Base-by-base conservation (phyloP, 169 alveolate species). In the Besnoitia besnoiti region DNA sequence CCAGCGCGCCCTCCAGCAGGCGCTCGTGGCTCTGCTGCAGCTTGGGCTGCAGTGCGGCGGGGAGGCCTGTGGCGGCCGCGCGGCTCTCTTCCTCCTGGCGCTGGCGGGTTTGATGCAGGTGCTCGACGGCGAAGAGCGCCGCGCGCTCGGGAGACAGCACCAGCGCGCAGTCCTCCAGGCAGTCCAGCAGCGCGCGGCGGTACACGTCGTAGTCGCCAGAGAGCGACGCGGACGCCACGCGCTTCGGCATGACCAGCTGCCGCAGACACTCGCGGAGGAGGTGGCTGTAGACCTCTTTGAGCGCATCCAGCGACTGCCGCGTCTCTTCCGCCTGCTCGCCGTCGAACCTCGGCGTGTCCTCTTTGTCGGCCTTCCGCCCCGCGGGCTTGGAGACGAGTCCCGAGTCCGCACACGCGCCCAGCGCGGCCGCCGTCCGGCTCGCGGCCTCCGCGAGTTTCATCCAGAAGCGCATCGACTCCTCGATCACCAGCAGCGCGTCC, bases 371-470 rank as follows among this genome's bases (percentile, higher is more conserved):
- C 33, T 5, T 16, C 30, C 24, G 33, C 30, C 67, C 67, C 67
- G 12, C 24, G 30, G 12, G 19, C 80, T 67, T 24, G 80, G 62
- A 10, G 30, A 19, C 62, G 62, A 19, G 30, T 50, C 42, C 80
- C 46, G 21, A 24, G 24, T 10, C 46, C 39, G 80, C 80, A n/a
- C 46, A 67, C 0, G 80, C 80, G n/a, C 44, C 40, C 24, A 35
- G 24, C 24, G 80, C 80, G 40, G 80, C n/a, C 80, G 14, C 80
- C 10, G 80, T 16, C 44, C 39, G 47, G 80, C 12, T 21, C 80
- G 80, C 80, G 44, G 47, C 42, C 80, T 67, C 80, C 44, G 80
- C 80, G n/a, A 67, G 80, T 42, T 30, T 67, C 80, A 30, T 35
- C 80, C 80, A 67, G 44, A 67, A 67, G 39, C 39, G 44, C 42